A percentile compares a stretch with the other conserved stretches of the same genome.
These are phyloP conservation scores for Huntiella moniliformis DNA, from an alignment of 2,329 filamentous ascomycete genomes.

Conservation along the genomic window DNA sequence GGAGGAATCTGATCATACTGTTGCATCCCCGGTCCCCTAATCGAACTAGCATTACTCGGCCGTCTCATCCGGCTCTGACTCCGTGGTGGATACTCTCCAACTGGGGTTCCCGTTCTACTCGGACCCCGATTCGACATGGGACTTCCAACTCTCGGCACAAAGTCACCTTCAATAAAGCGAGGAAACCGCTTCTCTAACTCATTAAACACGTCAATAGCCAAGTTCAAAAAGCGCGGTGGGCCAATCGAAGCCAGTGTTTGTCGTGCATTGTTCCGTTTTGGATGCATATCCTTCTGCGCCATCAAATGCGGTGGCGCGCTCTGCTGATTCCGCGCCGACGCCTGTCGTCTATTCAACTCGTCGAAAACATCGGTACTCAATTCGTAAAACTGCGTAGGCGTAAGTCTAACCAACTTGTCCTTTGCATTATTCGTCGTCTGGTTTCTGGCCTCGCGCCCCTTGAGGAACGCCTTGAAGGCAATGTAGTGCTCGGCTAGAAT, in stretches of 20 bases:
- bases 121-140: slow-evolving; percentile 45
- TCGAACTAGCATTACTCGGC: slow-evolving; percentile 44
- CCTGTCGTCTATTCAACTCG: slow-evolving; percentile 74
- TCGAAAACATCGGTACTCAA: slow-evolving; percentile 96
- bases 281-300: slow-evolving; percentile 80
- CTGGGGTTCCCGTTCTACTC: slow-evolving; percentile 43
- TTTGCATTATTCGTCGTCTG: slow-evolving; percentile 71
- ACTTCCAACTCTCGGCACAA: slow-evolving; percentile 48
- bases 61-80: slow-evolving; percentile 34
- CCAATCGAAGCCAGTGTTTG: slow-evolving; percentile 86
- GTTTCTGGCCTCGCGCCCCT: slow-evolving; percentile 50
- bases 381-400: slow-evolving; percentile 86
- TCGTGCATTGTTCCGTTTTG: slow-evolving; percentile 92
- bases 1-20: slow-evolving; percentile 33
- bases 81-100: slow-evolving; percentile 33
- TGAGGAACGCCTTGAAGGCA: slow-evolving; percentile 58
- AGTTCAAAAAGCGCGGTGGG: slow-evolving; percentile 68
- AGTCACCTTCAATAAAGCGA: slow-evolving; percentile 51
- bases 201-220: slow-evolving; percentile 90
- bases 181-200: slow-evolving; percentile 85
- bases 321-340: slow-evolving; percentile 36
- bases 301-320: slow-evolving; percentile 53
- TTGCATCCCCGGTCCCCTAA: slow-evolving; percentile 23
- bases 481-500: slow-evolving; percentile 65
- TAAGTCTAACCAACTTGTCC: slow-evolving; percentile 82